Conservation (phyloP, 2,329 filamentous ascomycete genomes). For the Microdochium paspali region DNA sequence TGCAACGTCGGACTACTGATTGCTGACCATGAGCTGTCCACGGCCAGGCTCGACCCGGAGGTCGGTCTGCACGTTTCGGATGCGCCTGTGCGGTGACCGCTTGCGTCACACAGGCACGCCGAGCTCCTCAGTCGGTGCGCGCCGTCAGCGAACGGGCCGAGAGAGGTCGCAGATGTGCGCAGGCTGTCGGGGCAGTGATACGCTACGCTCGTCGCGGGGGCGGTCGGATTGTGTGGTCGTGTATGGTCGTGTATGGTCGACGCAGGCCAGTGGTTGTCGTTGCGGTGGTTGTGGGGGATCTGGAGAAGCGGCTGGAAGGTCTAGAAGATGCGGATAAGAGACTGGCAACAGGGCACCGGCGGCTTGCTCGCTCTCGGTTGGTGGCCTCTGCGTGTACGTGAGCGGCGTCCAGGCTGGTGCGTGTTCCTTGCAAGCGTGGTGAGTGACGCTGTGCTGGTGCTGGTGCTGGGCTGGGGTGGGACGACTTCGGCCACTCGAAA, state of each 20-base stretch:
- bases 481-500: too few relatives aligned
- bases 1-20: too few relatives aligned
- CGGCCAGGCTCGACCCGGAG: not conserved
- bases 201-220: too few relatives aligned
- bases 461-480: not conserved
- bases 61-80: too few relatives aligned
- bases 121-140: too few relatives aligned
- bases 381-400: not conserved
- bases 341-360: not conserved
- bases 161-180: too few relatives aligned
- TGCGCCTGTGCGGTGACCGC: too few relatives aligned
- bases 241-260: too few relatives aligned
- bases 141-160: too few relatives aligned
- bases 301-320: not conserved
- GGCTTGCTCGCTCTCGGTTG: not conserved
- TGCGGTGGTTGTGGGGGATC: not conserved
- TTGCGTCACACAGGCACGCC: too few relatives aligned
- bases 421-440: not conserved
- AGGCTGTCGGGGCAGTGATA: too few relatives aligned
- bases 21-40: not conserved
- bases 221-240: too few relatives aligned
- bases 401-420: not conserved
- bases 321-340: not conserved
- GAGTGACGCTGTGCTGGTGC: not conserved
- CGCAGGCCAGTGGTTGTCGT: not conserved